Base-by-base conservation (phyloP, 345 rosid species). In the Eucalyptus pauciflora region DNA sequence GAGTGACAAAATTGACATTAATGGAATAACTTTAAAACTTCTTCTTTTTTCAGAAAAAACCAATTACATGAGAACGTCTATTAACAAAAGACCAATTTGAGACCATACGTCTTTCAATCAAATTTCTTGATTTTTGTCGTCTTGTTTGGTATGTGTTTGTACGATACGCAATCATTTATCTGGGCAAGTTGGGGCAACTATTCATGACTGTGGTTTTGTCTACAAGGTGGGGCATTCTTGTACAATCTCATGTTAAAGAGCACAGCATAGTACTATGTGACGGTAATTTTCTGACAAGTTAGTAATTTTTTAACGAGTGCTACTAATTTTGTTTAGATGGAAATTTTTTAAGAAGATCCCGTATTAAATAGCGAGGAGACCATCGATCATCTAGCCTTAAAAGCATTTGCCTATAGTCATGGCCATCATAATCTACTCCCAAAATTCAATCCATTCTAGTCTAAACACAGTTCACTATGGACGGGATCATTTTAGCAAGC, bases 1-100 rank as follows among this genome's bases (percentile, higher is more conserved):
- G 5, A 51, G 8, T 7, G 22, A 51, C 0, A 0, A 2, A 22
- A 54, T 20, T 54, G 12, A 0, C 11, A 54, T 54, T 8, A 54
- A 54, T 22, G 11, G 0, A 4, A 51, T 1, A 17, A 51, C 3
- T 51, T 51, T 7, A 0, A 51, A 51, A 7, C 0, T 5, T 50
- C 1, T 50, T 50, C 1, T 7, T 1, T 4, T 2, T 50, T 20
- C 10, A 20, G 10, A 54, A 54, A 54, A 54, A 16, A 8, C 27
- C 25, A 54, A 54, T 54, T 3, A 54, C 1, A 18, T 22, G 60
- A 22, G 11, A 54, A 2, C 60, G 27, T 54, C 60, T 22, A 54
- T 3, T 20, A 22, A 22, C 11, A 54, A 54, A 54, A 20, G 27
- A 1, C 27, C 27, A 54, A 54, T 54, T 54, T 20, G 60, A 54